A percentile compares a stretch with the other conserved stretches of the same genome.
Conservation (phyloP, 352 stramenopile species). For the Phytophthora pisi region DNA sequence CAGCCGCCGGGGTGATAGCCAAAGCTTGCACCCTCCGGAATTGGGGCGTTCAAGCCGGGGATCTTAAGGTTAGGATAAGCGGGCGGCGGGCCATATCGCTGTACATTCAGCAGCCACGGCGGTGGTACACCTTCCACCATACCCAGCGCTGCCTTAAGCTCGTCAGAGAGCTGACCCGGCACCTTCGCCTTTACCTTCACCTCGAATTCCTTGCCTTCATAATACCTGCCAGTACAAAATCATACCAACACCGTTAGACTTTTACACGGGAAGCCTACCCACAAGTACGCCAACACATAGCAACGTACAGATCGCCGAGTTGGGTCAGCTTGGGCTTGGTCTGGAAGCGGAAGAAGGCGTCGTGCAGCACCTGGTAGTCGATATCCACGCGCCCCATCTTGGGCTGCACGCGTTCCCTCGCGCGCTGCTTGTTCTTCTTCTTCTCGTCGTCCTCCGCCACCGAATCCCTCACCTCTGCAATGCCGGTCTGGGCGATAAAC, state of each 20-base stretch:
- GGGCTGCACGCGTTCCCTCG: conserved; percentile 92
- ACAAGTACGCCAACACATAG: neutral
- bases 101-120: conserved; percentile 98
- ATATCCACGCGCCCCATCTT: conserved; percentile 98
- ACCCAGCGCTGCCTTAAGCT: conserved; percentile 91
- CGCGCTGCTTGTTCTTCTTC: conserved; percentile 93
- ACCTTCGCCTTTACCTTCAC: conserved; percentile 91
- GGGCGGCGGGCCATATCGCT: conserved; percentile 97
- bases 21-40: conserved; percentile 94
- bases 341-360: conserved; percentile 99
- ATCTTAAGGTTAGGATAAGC: conserved; percentile 97
- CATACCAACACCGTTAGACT: conserved; percentile 2
- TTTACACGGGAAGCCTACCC: neutral
- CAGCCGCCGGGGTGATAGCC: conserved; percentile 97
- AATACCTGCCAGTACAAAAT: conserved; percentile 78
- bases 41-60: conserved; percentile 96
- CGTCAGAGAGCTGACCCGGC: conserved; percentile 89
- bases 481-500: conserved; percentile 97
- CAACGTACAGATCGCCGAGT: conserved; percentile 77
- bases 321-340: conserved; percentile 95
- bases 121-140: conserved; percentile 94
- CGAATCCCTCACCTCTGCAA: conserved; percentile 79
- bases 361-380: conserved; percentile 97
- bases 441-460: conserved; percentile 88
- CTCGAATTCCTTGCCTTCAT: conserved; percentile 98